Conservation (phyloP, 352 stramenopile species). For the Phytophthora hybrid region DNA sequence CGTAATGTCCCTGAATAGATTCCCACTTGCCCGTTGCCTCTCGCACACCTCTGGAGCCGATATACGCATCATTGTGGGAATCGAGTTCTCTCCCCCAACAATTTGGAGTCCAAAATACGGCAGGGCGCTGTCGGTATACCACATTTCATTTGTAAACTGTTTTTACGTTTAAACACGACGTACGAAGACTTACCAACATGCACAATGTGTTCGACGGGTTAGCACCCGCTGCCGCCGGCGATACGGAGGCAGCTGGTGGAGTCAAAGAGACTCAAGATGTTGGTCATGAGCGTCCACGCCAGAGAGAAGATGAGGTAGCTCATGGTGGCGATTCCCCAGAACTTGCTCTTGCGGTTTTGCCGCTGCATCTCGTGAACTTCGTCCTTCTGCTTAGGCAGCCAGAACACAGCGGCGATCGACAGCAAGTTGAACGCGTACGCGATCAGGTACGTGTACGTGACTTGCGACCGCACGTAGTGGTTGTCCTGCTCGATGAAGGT, state of each 20-base stretch:
- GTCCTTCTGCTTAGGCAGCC: conserved; percentile 57
- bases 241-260: conserved; percentile 54
- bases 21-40: not conserved
- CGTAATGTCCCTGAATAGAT: not conserved
- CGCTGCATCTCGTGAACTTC: conserved; percentile 51
- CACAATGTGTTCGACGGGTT: not conserved
- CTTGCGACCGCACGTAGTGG: conserved; percentile 44
- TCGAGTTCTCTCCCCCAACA: not conserved
- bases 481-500: conserved; percentile 44
- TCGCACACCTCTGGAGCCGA: not conserved
- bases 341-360: conserved; percentile 41
- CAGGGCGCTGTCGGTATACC: too few relatives aligned
- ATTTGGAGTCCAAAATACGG: not conserved
- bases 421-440: conserved; percentile 56
- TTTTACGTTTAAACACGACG: too few relatives aligned
- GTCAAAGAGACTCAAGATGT: conserved; percentile 54
- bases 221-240: conserved; percentile 47
- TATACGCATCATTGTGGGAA: not conserved
- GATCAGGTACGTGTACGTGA: conserved; percentile 59
- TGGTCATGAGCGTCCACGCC: conserved; percentile 58
- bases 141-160: not conserved
- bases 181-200: too few relatives aligned
- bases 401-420: conserved; percentile 48
- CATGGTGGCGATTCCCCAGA: conserved; percentile 34
- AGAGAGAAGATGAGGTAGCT: conserved; percentile 44